Percentiles rank a stretch among this genome's conserved stretches.
These are phyloP conservation scores for Butyriboletus loyo DNA, from an alignment of 768 basidiomycete genomes.

Conservation along the genomic window DNA sequence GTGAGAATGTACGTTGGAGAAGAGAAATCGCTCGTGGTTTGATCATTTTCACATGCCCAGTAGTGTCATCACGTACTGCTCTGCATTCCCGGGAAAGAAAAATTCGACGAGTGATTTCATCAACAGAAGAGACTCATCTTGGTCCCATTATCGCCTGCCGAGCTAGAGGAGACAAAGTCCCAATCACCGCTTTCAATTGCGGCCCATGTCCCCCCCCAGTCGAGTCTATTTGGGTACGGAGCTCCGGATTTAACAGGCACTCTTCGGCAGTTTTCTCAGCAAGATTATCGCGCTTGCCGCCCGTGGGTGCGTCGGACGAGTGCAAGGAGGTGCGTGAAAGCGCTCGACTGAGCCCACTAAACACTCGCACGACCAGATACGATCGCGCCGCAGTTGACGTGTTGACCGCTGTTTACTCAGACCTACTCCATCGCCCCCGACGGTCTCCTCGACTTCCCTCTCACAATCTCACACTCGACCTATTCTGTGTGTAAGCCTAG, in stretches of 20 bases:
- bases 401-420: slow-evolving; percentile 23
- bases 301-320: background rate
- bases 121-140: background rate
- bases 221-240: background rate
- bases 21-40: no score
- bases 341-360: background rate
- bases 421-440: background rate
- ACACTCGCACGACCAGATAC: background rate
- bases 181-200: background rate
- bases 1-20: background rate
- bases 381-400: slow-evolving; percentile 9
- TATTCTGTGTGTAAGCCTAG: slow-evolving; percentile 18
- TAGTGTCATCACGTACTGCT: background rate
- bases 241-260: background rate
- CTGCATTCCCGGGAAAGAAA: no score
- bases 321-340: background rate
- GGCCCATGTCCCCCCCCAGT: background rate
- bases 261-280: slow-evolving; percentile 3
- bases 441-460: background rate
- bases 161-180: background rate
- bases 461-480: slow-evolving; percentile 10
- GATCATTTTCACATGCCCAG: background rate
- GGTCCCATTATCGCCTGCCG: background rate
- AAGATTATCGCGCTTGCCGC: background rate
- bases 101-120: background rate